Evolutionary conservation across 805 yeast species (phyloP), one percentile per base, ranked within the genome.

Genomic region (Zygosaccharomyces rouxii): DNA sequence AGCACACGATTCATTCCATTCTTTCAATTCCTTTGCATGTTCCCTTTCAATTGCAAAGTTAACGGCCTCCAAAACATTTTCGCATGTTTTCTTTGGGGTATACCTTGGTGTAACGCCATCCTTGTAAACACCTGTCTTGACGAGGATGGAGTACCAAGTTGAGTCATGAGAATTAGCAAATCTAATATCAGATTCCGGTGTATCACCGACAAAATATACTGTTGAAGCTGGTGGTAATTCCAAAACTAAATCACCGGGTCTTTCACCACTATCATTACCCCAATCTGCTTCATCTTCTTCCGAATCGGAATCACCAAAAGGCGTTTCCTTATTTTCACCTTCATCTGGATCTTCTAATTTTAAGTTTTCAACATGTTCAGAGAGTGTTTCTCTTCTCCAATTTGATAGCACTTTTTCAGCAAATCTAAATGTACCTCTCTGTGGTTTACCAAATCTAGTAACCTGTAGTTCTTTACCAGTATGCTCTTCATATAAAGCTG

Each of bases 361-460:
- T 62, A 71, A 58, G 54, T 76, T 76, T 63, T 80, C 82, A 57
- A 85, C 80, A 63, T 86, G 87, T 55, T 81, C 86, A 50, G 84
- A 86, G 62, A 84, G 74, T 25, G 84, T 84, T 54, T 84, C 86
- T 61, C 82, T 78, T 69, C 95, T 78, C 96, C 96, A 88, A 46
- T 71, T 72, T 28, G 80, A 74, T 55, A 89, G 75, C 26, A 88
- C 85, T 67, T 84, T 84, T 63, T 83, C 83, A 48, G 96, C 95
- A 61, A 80, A 89, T 63, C 80, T 78, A 70, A 89, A 89, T 16
- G 96, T 89, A 44, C 90, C 90, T 56, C 83, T 75, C 64, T 89
- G 94, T 1, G 96, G 96, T 68, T 89, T 89, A 62, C 96, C 96
- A 60, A 86, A 89, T 62, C 95, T 74, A 44, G 85, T 86, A 40